A percentile compares a stretch with the other conserved stretches of the same genome.
These are phyloP conservation scores for Pichia heedii DNA, from an alignment of 805 yeast species.

Conservation along the genomic window DNA sequence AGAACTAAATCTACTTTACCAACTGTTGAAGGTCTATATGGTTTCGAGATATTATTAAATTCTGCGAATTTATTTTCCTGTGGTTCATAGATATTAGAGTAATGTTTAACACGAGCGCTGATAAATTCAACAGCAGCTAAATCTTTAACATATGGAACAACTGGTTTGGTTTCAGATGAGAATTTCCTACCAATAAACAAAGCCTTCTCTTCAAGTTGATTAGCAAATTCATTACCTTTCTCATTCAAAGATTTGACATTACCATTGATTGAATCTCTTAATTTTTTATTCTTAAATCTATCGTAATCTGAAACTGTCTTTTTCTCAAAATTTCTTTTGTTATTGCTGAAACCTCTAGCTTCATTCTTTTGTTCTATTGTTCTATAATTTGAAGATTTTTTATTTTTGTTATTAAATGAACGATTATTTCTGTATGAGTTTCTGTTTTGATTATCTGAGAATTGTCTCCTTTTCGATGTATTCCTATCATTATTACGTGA, in stretches of 20 bases:
- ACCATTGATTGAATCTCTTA: background rate
- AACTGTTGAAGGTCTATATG: conserved; percentile 1
- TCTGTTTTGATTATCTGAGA: background rate
- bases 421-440: background rate
- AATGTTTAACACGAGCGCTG: conserved; percentile 6
- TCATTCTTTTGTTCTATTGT: background rate
- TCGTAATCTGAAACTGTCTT: background rate
- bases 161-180: background rate
- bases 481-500: background rate
- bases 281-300: conserved; percentile 8
- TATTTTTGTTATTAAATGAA: background rate
- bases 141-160: conserved; percentile 2
- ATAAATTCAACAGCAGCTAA: conserved; percentile 2
- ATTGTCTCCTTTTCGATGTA: background rate
- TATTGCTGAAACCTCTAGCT: background rate
- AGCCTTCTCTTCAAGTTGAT: conserved; percentile 6
- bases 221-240: conserved; percentile 9
- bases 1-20: conserved; percentile 17
- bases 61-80: conserved; percentile 3
- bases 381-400: background rate
- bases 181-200: conserved; percentile 11
- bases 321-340: background rate
- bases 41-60: background rate
- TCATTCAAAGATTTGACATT: conserved; percentile 5
- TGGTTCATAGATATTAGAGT: background rate